phyloP scores from a whole-genome alignment of 768 basidiomycete genomes.

The Amanita molliuscula region DNA sequence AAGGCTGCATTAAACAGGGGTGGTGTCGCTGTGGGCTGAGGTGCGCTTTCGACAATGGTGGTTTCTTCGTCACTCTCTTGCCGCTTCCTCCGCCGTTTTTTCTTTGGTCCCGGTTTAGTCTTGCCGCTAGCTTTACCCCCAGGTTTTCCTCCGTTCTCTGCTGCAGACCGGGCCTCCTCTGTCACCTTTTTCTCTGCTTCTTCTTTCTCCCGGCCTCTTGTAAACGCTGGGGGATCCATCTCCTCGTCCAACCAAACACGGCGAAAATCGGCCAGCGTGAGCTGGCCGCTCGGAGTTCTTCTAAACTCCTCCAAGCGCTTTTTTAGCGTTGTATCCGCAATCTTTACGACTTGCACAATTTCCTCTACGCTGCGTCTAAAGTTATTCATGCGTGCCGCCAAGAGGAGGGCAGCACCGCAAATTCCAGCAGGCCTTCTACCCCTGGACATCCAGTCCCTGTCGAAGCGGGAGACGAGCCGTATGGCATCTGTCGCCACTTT shows the following conservation, averaged over 20 bases:
- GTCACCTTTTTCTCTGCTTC: constrained; percentile 37
- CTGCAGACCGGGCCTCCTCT: constrained; percentile 20
- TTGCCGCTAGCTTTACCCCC: constrained; percentile 20
- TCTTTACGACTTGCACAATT: constrained; percentile 98
- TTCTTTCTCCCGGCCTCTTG: constrained; percentile 64
- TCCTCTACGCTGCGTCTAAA: constrained; percentile 89
- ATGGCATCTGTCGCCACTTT: constrained; percentile 89
- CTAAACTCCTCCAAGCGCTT: constrained; percentile 95
- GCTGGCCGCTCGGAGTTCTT: constrained; percentile 71
- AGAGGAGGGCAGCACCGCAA: constrained; percentile 89
- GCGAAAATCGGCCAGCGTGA: constrained; percentile 85
- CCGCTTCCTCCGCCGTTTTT: constrained; percentile 29
- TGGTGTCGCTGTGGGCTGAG: constrained; percentile 12
- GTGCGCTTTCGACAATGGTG: constrained; percentile 14
- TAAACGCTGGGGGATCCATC: constrained; percentile 87
- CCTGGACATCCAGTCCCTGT: constrained; percentile 94
- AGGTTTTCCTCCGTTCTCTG: constrained; percentile 15
- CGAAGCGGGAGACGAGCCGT: constrained; percentile 86
- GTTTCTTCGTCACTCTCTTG: constrained; percentile 25
- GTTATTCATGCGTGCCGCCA: constrained; percentile 98
- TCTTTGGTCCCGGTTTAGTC: constrained; percentile 25
- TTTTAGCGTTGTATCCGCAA: constrained; percentile 89
- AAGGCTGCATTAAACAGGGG: constrained; percentile 44
- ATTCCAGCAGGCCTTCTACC: constrained; percentile 95
- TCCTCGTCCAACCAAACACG: constrained; percentile 88